These are phyloP conservation scores for Trypanosoma platydactyli DNA, from an alignment of 208 protist species.

Conservation along the genomic window DNA sequence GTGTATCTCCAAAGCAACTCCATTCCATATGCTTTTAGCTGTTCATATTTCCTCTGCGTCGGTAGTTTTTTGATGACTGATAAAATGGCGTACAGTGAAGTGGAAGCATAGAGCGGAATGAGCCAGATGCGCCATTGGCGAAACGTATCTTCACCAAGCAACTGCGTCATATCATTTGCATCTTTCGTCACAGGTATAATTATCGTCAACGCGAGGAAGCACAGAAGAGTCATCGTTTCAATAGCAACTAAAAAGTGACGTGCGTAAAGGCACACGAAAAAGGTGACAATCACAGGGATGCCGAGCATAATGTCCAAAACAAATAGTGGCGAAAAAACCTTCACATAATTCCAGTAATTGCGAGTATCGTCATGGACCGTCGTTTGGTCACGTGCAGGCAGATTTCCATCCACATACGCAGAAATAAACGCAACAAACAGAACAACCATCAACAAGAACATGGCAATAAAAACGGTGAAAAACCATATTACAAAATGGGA, in stretches of 20 bases:
- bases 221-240: conserved; percentile 30
- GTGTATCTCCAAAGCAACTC: conserved; percentile 32
- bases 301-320: conserved; percentile 45
- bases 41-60: conserved; percentile 9
- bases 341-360: conserved; percentile 68
- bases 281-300: conserved; percentile 26
- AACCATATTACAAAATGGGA: conserved; percentile 23
- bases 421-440: conserved; percentile 67
- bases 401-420: conserved; percentile 42
- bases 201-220: conserved; percentile 48
- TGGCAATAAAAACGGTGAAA: conserved; percentile 20
- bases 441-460: conserved; percentile 38
- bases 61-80: conserved; percentile 25
- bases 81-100: conserved; percentile 34
- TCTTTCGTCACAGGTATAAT: conserved; percentile 71
- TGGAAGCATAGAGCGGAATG: conserved; percentile 62
- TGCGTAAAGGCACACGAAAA: conserved; percentile 14
- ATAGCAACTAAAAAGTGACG: background rate
- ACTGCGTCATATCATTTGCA: conserved; percentile 37
- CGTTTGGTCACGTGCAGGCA: conserved; percentile 17
- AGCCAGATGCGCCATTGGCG: conserved; percentile 66
- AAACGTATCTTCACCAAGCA: conserved; percentile 37
- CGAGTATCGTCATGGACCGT: conserved; percentile 10
- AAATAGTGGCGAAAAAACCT: conserved; percentile 69
- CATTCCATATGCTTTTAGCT: conserved; percentile 28